Percentiles rank a stretch among this genome's conserved stretches.
phyloP scores from a whole-genome alignment of 805 yeast genomes.

The Lipomyces starkeyi region DNA sequence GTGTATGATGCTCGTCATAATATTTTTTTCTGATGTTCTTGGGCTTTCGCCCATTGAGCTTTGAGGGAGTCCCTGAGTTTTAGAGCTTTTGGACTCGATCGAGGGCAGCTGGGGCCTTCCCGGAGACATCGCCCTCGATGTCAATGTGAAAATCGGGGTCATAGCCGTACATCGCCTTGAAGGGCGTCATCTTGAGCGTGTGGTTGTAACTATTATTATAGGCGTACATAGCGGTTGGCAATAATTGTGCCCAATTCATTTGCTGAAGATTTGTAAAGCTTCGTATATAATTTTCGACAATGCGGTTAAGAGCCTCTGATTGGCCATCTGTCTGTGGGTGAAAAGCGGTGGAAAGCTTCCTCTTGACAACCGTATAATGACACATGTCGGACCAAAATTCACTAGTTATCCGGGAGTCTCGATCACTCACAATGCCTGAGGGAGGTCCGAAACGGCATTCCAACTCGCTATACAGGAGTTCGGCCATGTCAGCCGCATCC shows the following conservation, averaged over 20 bases:
- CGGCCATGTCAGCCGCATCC: too few species aligned
- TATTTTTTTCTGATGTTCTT: too few species aligned
- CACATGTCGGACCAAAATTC: constrained; percentile 29
- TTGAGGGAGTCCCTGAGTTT: too few species aligned
- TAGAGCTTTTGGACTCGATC: too few species aligned
- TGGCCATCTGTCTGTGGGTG: constrained; percentile 17
- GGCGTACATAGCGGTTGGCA: neutral
- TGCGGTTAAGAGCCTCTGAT: constrained; percentile 10
- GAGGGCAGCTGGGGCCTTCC: too few species aligned
- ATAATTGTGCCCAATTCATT: neutral
- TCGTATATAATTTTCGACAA: neutral
- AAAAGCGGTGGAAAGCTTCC: neutral
- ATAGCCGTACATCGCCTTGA: neutral
- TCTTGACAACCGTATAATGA: neutral
- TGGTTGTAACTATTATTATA: neutral
- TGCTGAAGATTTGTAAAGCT: neutral
- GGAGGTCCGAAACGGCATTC: too few species aligned
- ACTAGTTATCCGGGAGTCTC: constrained; percentile 31
- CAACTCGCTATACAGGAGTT: too few species aligned
- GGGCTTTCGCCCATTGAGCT: too few species aligned
- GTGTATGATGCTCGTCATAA: too few species aligned
- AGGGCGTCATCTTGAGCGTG: neutral
- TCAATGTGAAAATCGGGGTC: neutral
- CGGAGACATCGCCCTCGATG: too few species aligned
- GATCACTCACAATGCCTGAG: constrained; percentile 27